These are phyloP conservation scores for Blastomyces parvus DNA, from an alignment of 2,329 filamentous ascomycete species.

Conservation along the genomic window DNA sequence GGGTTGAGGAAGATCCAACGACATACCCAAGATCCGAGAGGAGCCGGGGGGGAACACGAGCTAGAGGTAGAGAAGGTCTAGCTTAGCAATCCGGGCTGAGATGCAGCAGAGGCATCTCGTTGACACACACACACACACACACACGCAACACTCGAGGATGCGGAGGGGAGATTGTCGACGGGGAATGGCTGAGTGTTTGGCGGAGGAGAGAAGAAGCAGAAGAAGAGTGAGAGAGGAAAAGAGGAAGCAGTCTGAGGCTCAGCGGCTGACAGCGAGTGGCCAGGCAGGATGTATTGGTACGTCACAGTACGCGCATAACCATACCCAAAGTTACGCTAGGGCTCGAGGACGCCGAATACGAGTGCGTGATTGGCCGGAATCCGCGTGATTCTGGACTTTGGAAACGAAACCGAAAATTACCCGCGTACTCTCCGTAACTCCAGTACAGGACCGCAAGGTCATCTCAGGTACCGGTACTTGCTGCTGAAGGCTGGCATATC, in stretches of 20 bases:
- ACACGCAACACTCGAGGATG: too few species aligned
- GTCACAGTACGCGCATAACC: background rate
- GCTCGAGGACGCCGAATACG: background rate
- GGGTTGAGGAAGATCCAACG: background rate
- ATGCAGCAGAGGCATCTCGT: slow-evolving; percentile 2
- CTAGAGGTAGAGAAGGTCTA: background rate
- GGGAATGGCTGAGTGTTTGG: too few species aligned
- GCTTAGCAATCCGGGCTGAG: background rate
- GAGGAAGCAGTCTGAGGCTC: background rate
- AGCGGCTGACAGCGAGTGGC: background rate
- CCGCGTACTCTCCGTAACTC: too few species aligned
- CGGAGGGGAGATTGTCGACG: too few species aligned
- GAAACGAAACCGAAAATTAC: background rate
- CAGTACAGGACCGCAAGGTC: too few species aligned
- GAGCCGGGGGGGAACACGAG: slow-evolving; percentile 3
- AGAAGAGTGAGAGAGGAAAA: background rate
- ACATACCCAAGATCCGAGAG: background rate
- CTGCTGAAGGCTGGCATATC: too few species aligned
- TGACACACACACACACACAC: background rate
- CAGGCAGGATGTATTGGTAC: background rate
- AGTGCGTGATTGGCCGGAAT: background rate
- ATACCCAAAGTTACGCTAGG: background rate
- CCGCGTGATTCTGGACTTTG: background rate
- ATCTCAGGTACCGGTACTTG: too few species aligned
- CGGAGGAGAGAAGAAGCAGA: background rate